Percentiles rank a stretch among this genome's conserved stretches.
Conservation (phyloP, 2,329 filamentous ascomycete genomes). For the Aspergillus ruber region DNA sequence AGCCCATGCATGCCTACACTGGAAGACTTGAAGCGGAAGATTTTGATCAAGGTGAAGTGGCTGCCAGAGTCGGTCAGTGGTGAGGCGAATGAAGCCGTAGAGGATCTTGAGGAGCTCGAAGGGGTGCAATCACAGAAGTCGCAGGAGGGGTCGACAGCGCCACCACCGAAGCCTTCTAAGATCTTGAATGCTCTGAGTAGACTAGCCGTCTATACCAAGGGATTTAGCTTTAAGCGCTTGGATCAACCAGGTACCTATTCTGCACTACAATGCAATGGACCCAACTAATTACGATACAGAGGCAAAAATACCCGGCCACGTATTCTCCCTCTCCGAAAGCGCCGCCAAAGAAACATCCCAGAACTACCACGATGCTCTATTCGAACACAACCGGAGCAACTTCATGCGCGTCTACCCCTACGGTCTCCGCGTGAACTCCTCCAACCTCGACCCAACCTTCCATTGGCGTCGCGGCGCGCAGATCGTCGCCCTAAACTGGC, state of each 20-base stretch:
- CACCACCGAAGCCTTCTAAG: constrained; percentile 47
- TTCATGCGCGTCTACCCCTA: constrained; percentile 87
- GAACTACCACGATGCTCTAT: constrained; percentile 54
- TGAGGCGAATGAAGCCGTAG: constrained; percentile 18
- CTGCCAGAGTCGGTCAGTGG: constrained; percentile 41
- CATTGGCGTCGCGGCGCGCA: constrained; percentile 89
- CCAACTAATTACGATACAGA: constrained; percentile 22
- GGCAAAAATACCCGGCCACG: constrained; percentile 52
- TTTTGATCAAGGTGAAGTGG: constrained; percentile 75
- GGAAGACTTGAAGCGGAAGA: constrained; percentile 67
- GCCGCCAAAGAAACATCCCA: constrained; percentile 59
- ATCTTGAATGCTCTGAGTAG: constrained; percentile 67
- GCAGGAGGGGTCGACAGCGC: constrained; percentile 12
- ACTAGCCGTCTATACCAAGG: constrained; percentile 79
- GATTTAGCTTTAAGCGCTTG: constrained; percentile 71
- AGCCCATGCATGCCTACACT: constrained; percentile 58
- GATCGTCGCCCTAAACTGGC: constrained; percentile 90
- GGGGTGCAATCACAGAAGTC: constrained; percentile 1
- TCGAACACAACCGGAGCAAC: constrained; percentile 73
- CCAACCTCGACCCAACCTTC: constrained; percentile 75
- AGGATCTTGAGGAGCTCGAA: constrained; percentile 8
- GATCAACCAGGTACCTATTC: constrained; percentile 53
- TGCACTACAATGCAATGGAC: neutral
- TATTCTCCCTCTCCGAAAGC: constrained; percentile 59
- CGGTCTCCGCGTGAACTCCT: constrained; percentile 72